Evolutionary conservation across 192 early-diverging fungal species (phyloP), one percentile per base, ranked within the genome.

Genomic region (Coemansia asiatica): DNA sequence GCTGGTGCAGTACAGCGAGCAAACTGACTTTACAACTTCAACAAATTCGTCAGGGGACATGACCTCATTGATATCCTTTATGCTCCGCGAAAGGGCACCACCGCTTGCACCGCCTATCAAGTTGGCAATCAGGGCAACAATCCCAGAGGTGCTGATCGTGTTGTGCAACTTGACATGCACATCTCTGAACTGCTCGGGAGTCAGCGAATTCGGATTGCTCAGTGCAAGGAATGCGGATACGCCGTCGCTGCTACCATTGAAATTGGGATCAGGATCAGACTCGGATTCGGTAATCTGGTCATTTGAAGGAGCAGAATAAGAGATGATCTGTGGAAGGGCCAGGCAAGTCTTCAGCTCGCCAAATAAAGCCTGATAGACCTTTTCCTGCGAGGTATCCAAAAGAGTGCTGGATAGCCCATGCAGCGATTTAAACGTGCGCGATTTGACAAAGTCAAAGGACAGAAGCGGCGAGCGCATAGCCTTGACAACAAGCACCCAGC

Each of bases 371-470:
- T 53, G 56, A 53, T 78, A 78, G 19, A 77, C 72, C 46, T 58
- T 56, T 33, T 77, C 75, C 40, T 75, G 74, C 38, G 80, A 71
- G 6, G 74, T 77, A 49, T 82, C 80, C 23, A 82, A 63, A 27
- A 82, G 68, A 28, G 69, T 64, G 58, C 75, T 74, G 36, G 75
- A 67, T 56, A 82, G 55, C 0, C 75, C 80, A 19, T 74, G 68
- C 68, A 82, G 66, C 40, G 75, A 74, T 60, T 78, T 66, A 61
- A 78, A 77, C 23, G 74, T 71, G 44, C 75, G 80, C 47, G 80
- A 77, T 67, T 77, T 82, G 27, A 71, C 72, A 72, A 82, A 77
- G 60, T 69, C 68, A 49, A 82, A 82, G 12, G 80, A 69, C 47
- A 82, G 66, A 31, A 82, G 64, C 59, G 80, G 80, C 25, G 80